phyloP scores from a whole-genome alignment of 257 asterid genomes.

The Gentiana dahurica region DNA sequence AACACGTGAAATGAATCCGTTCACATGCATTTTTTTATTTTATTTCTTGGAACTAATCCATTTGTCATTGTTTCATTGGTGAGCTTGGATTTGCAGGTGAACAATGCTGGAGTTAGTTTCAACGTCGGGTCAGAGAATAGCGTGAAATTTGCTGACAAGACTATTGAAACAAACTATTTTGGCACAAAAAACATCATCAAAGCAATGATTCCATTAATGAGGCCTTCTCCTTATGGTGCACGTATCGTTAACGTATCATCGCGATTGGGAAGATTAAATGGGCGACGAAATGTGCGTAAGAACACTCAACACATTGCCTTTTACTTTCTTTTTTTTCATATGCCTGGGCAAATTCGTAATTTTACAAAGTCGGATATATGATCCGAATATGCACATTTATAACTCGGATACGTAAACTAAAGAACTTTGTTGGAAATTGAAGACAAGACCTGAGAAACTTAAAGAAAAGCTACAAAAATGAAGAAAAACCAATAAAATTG shows the following conservation, averaged over 20 bases:
- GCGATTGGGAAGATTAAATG: constrained; percentile 78
- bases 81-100: constrained; percentile 36
- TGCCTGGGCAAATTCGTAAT: neutral
- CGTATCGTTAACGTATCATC: constrained; percentile 78
- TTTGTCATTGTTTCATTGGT: neutral
- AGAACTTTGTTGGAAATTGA: too few relatives aligned
- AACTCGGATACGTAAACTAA: neutral
- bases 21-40: neutral
- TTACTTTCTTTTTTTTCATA: neutral
- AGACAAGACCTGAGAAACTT: too few relatives aligned
- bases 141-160: constrained; percentile 59
- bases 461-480: too few relatives aligned
- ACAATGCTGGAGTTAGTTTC: constrained; percentile 87
- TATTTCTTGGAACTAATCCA: neutral
- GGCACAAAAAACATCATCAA: constrained; percentile 79
- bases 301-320: too few relatives aligned
- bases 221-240: constrained; percentile 58
- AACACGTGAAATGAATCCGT: too few relatives aligned
- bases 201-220: constrained; percentile 65
- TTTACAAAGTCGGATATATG: neutral
- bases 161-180: constrained; percentile 61
- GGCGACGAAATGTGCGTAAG: constrained; percentile 55
- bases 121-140: constrained; percentile 64
- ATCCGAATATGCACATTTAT: too few relatives aligned
- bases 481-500: too few relatives aligned